Conservation (phyloP, 2,329 filamentous ascomycete species). For the Penicillium aurantiogriseum region DNA sequence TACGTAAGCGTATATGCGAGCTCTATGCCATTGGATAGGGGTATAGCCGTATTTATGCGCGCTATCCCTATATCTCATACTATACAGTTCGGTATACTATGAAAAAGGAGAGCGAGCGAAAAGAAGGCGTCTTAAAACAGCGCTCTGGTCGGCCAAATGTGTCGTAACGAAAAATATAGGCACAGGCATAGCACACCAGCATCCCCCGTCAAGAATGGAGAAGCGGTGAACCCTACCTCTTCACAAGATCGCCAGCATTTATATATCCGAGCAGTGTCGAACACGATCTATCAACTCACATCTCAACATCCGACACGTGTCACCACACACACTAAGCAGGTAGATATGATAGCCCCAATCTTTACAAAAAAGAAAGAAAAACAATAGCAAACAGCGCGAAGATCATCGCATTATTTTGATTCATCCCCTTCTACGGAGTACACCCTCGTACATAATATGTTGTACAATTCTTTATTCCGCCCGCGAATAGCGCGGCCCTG, state of each 20-base stretch:
- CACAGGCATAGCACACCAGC: background rate
- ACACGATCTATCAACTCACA: slow-evolving; percentile 7
- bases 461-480: background rate
- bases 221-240: background rate
- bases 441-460: background rate
- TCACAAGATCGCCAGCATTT: background rate
- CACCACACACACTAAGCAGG: background rate
- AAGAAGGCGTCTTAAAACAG: too few relatives aligned
- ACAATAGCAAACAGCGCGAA: background rate
- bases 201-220: background rate
- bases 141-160: too few relatives aligned
- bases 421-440: background rate
- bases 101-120: too few relatives aligned
- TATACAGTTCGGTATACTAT: too few relatives aligned
- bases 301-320: background rate
- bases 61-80: too few relatives aligned
- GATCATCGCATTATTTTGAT: background rate
- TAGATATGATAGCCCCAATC: background rate
- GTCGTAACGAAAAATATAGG: background rate
- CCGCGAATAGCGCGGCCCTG: background rate
- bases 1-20: too few relatives aligned
- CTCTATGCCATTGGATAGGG: too few relatives aligned
- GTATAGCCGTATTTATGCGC: too few relatives aligned
- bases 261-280: background rate
- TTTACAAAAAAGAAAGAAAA: background rate